Percentiles rank a stretch among this genome's conserved stretches.
Conservation (phyloP, 345 rosid genomes). For the Citrus australasica region DNA sequence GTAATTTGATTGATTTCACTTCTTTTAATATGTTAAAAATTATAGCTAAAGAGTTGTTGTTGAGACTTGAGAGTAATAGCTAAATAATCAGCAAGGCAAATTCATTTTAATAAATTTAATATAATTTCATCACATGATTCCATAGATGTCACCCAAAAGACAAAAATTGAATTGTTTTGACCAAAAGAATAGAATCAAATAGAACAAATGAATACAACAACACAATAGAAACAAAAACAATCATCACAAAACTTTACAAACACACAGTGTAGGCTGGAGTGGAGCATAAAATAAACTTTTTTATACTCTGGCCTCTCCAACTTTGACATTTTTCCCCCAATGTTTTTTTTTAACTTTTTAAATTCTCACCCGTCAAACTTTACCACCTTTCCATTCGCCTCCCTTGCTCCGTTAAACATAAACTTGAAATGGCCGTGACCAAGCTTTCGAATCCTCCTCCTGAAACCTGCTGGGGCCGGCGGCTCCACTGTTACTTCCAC, state of each 20-base stretch:
- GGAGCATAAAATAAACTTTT: neutral
- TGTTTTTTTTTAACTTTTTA: too few relatives aligned
- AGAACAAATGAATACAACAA: neutral
- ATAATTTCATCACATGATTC: too few relatives aligned
- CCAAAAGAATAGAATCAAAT: neutral
- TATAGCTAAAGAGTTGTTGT: too few relatives aligned
- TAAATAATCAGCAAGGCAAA: too few relatives aligned
- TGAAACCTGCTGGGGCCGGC: neutral
- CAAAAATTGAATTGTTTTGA: too few relatives aligned
- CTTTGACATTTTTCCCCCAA: neutral
- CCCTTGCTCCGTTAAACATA: neutral
- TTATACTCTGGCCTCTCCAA: neutral
- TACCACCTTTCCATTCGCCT: too few relatives aligned
- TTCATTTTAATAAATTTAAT: too few relatives aligned
- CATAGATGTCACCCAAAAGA: too few relatives aligned
- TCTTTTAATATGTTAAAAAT: too few relatives aligned
- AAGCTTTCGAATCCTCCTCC: constrained; percentile 6
- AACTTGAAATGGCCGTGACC: constrained; percentile 15
- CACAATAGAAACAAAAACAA: neutral
- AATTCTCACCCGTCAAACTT: too few relatives aligned
- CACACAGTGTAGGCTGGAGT: neutral
- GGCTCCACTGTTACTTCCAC: neutral
- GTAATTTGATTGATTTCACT: too few relatives aligned
- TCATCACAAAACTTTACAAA: neutral
- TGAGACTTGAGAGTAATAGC: too few relatives aligned